Conservation (phyloP, 2,329 filamentous ascomycete species). For the Trichoderma oligosporum region DNA sequence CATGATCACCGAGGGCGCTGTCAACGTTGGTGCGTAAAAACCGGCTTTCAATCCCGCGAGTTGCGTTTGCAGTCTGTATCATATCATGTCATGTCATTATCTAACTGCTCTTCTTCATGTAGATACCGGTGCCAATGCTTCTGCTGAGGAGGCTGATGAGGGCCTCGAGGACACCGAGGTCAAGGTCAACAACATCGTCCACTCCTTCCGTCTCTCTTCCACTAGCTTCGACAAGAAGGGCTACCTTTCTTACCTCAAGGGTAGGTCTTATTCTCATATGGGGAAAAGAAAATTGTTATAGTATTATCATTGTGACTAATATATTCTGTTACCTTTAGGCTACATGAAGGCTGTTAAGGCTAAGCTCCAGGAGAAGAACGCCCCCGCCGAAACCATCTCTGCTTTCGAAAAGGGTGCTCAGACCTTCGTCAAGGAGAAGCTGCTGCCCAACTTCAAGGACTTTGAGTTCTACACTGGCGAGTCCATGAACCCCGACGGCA, state of each 20-base stretch:
- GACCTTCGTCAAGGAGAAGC: conserved; percentile 74
- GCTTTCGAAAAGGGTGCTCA: conserved; percentile 75
- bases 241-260: conserved; percentile 81
- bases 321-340: conserved; percentile 41
- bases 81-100: no score
- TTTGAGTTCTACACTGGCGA: conserved; percentile 92
- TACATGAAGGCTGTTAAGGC: conserved; percentile 92
- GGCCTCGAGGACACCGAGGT: conserved; percentile 64
- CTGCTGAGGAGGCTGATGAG: conserved; percentile 83
- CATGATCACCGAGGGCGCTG: conserved; percentile 77
- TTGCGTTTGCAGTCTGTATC: no score
- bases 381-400: conserved; percentile 63
- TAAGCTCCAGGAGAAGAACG: conserved; percentile 59
- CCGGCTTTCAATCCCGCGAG: no score
- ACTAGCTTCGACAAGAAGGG: conserved; percentile 83
- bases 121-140: conserved; percentile 95
- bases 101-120: no score
- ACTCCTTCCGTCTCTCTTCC: conserved; percentile 83
- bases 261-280: conserved; percentile 49
- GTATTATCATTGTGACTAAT: no score
- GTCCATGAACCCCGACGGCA: conserved; percentile 88
- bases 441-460: conserved; percentile 86
- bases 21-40: conserved; percentile 63
- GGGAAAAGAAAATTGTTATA: no score
- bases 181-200: conserved; percentile 88